A percentile compares a stretch with the other conserved stretches of the same genome.
Conservation (phyloP, 306 rosid species). For the Cucumis hystrix region DNA sequence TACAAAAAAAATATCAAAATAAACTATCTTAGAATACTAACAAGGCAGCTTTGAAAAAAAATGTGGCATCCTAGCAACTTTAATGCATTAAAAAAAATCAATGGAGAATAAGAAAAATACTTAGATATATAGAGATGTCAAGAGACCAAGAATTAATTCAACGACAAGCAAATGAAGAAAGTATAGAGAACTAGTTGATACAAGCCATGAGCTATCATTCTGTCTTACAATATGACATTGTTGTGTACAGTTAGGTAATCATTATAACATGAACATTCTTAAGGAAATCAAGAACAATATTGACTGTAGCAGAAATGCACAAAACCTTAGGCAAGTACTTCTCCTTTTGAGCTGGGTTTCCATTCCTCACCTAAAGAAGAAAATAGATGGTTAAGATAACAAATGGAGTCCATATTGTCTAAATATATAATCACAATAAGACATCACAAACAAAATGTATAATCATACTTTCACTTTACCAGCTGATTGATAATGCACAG, state of each 20-base stretch:
- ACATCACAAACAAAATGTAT: background rate
- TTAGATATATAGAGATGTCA: background rate
- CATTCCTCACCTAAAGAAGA: constrained; percentile 70
- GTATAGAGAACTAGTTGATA: background rate
- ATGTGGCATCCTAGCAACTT: too few relatives aligned
- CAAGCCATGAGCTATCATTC: background rate
- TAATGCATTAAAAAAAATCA: rapidly evolving
- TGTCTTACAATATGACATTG: constrained; percentile 11
- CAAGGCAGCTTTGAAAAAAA: too few relatives aligned
- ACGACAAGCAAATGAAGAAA: background rate
- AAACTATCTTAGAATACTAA: too few relatives aligned
- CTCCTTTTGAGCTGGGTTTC: constrained; percentile 52
- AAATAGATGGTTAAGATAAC: background rate
- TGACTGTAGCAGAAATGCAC: constrained; percentile 6
- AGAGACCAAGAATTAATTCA: background rate
- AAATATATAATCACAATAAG: background rate
- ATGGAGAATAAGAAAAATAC: background rate
- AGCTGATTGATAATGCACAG: constrained; percentile 86
- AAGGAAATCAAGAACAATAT: background rate
- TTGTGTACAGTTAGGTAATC: too few relatives aligned
- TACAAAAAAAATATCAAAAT: too few relatives aligned
- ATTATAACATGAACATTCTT: too few relatives aligned
- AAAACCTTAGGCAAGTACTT: constrained; percentile 88
- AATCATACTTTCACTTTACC: constrained; percentile 31
- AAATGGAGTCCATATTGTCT: background rate